A percentile compares a stretch with the other conserved stretches of the same genome.
Conservation (phyloP, 2,329 filamentous ascomycete species). For the Calonectria pseudoreteaudii region DNA sequence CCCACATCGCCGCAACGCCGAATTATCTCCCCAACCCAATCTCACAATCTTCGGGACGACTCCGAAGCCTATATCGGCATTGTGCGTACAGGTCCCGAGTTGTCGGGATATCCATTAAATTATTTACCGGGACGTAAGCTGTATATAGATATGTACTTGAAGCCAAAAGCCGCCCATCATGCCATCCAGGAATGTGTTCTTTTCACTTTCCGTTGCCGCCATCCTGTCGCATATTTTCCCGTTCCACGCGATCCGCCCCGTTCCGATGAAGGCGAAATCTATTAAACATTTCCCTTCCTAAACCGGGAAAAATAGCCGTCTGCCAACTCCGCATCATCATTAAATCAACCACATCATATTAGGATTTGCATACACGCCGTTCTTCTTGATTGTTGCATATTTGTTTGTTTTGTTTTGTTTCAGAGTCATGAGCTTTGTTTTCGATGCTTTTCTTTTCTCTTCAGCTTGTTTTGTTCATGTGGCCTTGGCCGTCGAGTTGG, state of each 20-base stretch:
- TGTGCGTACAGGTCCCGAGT: background rate
- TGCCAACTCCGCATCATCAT: conserved; percentile 14
- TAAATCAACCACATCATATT: conserved; percentile 17
- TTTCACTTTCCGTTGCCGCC: background rate
- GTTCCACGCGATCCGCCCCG: background rate
- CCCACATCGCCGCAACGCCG: conserved; percentile 30
- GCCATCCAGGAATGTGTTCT: background rate
- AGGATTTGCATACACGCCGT: background rate
- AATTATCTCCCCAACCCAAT: conserved; percentile 27
- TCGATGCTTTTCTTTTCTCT: background rate
- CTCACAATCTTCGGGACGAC: background rate
- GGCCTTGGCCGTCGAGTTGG: conserved; percentile 6
- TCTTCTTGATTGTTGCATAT: background rate
- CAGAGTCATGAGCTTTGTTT: background rate
- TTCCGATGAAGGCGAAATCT: background rate
- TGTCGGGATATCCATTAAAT: background rate
- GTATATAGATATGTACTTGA: background rate
- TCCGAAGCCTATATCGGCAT: background rate
- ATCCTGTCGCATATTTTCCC: background rate
- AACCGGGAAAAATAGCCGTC: conserved; percentile 23
- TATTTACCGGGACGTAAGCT: background rate
- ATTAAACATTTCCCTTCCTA: conserved; percentile 16
- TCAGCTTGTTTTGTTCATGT: background rate
- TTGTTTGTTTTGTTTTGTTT: background rate
- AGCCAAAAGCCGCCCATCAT: background rate